Conservation (phyloP, 176 grass and related monocot species). For the Oryza glaberrima region DNA sequence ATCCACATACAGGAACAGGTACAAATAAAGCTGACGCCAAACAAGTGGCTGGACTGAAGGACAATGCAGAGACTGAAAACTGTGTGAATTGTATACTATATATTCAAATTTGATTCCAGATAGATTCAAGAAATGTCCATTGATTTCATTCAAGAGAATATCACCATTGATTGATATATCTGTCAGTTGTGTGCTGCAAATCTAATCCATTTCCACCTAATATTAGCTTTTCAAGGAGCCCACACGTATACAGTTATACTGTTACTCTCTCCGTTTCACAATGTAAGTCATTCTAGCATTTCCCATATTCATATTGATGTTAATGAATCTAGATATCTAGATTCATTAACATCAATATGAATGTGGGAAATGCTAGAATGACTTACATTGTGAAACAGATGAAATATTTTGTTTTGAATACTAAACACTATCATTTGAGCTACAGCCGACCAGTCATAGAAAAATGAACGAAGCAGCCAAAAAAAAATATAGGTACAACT, state of each 20-base stretch:
- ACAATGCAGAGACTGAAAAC: not conserved
- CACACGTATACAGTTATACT: not conserved
- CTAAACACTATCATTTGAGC: too few relatives aligned
- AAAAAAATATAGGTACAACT: too few relatives aligned
- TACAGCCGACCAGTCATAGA: too few relatives aligned
- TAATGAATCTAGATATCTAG: too few relatives aligned
- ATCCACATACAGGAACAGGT: not conserved
- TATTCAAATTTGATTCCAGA: not conserved
- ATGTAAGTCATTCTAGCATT: too few relatives aligned
- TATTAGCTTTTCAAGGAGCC: slow-evolving; percentile 13
- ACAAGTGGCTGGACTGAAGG: not conserved
- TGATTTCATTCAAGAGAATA: not conserved
- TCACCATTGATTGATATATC: not conserved
- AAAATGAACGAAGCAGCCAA: too few relatives aligned
- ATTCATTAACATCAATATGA: too few relatives aligned
- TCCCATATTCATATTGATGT: too few relatives aligned
- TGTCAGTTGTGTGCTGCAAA: not conserved
- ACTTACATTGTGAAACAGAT: too few relatives aligned
- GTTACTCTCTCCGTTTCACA: not conserved
- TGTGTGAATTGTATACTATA: not conserved
- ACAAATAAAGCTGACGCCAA: not conserved
- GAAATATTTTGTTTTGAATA: too few relatives aligned
- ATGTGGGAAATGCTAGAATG: too few relatives aligned
- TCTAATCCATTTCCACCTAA: not conserved
- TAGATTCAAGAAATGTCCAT: not conserved